These are phyloP conservation scores for Brachypodium distachyon DNA, from an alignment of 202 grass and related monocot species.

Conservation along the genomic window DNA sequence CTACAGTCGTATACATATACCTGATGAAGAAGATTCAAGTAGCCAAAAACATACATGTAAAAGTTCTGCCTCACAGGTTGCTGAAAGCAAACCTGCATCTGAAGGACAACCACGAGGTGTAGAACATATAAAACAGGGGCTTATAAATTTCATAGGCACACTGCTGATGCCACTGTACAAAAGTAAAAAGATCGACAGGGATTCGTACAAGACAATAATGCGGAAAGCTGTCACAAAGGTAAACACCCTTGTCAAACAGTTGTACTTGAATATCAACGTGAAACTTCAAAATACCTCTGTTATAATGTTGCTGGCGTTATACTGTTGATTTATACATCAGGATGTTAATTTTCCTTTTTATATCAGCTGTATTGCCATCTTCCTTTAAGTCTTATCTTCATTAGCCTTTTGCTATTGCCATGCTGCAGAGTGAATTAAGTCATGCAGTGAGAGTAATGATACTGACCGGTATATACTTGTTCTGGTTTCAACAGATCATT, in stretches of 20 bases:
- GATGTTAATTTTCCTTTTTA: slow-evolving; percentile 4
- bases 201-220: slow-evolving; percentile 87
- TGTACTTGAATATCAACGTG: slow-evolving; percentile 11
- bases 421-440: slow-evolving; percentile 12
- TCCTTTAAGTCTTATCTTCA: slow-evolving; percentile 7
- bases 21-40: slow-evolving; percentile 68
- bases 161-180: slow-evolving; percentile 90
- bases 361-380: neutral
- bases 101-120: slow-evolving; percentile 56
- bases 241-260: slow-evolving; percentile 22
- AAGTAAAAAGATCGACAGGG: slow-evolving; percentile 67
- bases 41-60: slow-evolving; percentile 50
- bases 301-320: neutral
- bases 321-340: slow-evolving; percentile 6
- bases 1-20: slow-evolving; percentile 64
- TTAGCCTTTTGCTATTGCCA: slow-evolving; percentile 3
- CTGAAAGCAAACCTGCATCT: slow-evolving; percentile 57
- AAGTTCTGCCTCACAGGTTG: slow-evolving; percentile 61
- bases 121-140: slow-evolving; percentile 81
- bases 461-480: slow-evolving; percentile 19
- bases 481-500: slow-evolving; percentile 58
- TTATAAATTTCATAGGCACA: slow-evolving; percentile 77
- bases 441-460: slow-evolving; percentile 12
- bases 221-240: slow-evolving; percentile 96
- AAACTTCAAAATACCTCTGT: neutral